These are phyloP conservation scores for Entomophthora muscae DNA, from an alignment of 371 early-diverging fungal genomes.

Conservation along the genomic window DNA sequence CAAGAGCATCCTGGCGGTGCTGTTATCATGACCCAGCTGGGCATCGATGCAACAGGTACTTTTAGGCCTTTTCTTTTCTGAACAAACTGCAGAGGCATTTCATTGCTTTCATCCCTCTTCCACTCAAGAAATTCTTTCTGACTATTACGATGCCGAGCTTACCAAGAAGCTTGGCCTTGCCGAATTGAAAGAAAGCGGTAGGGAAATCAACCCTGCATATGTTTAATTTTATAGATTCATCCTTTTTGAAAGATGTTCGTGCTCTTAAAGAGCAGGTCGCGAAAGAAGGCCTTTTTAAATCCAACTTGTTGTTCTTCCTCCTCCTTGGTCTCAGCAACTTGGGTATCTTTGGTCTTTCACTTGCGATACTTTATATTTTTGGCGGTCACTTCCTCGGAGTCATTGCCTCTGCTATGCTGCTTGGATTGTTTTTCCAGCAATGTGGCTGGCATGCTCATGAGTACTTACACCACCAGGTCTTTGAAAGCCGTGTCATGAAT, in stretches of 20 bases:
- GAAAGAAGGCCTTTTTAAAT: constrained; percentile 42
- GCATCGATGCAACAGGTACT: constrained; percentile 66
- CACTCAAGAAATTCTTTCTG: constrained; percentile 47
- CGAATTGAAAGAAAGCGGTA: background rate
- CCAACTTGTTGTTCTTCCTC: constrained; percentile 45
- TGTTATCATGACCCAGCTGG: constrained; percentile 52
- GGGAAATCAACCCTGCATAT: too few relatives aligned
- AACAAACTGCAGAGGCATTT: constrained; percentile 48
- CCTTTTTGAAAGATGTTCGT: constrained; percentile 39
- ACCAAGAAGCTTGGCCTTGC: constrained; percentile 10
- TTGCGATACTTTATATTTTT: constrained; percentile 21
- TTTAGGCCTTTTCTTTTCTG: background rate
- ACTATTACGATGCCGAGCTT: constrained; percentile 65
- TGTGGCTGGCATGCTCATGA: constrained; percentile 81
- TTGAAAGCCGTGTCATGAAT: constrained; percentile 42
- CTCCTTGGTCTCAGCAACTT: constrained; percentile 40
- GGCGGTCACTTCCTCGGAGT: constrained; percentile 20
- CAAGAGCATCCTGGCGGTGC: constrained; percentile 74
- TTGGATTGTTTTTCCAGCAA: constrained; percentile 75
- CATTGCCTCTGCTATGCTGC: constrained; percentile 29
- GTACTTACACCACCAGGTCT: constrained; percentile 71
- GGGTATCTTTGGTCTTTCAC: constrained; percentile 26
- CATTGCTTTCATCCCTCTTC: constrained; percentile 63
- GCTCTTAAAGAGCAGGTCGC: constrained; percentile 35
- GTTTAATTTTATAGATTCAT: constrained; percentile 11